Conservation (phyloP, 768 basidiomycete species). For the Kondoa malvinella region DNA sequence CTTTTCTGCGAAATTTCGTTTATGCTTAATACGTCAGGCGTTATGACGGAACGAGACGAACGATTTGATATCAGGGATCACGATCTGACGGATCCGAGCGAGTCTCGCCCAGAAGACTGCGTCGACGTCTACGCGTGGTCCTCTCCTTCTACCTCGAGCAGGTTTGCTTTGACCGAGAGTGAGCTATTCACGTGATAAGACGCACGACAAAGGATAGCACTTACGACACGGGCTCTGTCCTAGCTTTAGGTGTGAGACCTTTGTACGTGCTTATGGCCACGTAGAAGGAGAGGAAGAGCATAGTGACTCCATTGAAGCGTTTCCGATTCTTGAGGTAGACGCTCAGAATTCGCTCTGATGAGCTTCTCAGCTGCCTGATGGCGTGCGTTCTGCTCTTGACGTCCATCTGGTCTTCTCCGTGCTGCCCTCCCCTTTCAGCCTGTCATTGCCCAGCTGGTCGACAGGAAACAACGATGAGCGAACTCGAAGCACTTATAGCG, state of each 20-base stretch:
- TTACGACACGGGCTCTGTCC: not conserved
- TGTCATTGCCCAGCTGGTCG: not conserved
- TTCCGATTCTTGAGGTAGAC: not conserved
- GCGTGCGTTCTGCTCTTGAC: not conserved
- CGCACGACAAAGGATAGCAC: too few species aligned
- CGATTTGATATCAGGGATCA: slow-evolving; percentile 66
- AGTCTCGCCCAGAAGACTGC: slow-evolving; percentile 74
- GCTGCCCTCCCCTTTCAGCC: too few species aligned
- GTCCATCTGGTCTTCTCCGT: not conserved
- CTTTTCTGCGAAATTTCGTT: too few species aligned
- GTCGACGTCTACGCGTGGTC: slow-evolving; percentile 42
- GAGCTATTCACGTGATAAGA: too few species aligned
- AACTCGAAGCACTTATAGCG: slow-evolving; percentile 51
- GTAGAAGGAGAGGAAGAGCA: slow-evolving; percentile 4
- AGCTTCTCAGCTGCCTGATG: not conserved
- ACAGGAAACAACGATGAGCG: not conserved
- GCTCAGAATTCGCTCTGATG: not conserved
- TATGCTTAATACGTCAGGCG: too few species aligned
- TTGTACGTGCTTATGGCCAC: not conserved
- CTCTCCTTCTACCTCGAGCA: slow-evolving; percentile 10
- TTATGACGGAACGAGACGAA: too few species aligned
- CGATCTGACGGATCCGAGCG: slow-evolving; percentile 57
- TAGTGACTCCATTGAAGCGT: not conserved
- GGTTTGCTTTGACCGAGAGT: too few species aligned
- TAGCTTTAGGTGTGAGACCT: not conserved